Conservation (phyloP, 2,329 filamentous ascomycete genomes). For the Epichloe glyceriae region DNA sequence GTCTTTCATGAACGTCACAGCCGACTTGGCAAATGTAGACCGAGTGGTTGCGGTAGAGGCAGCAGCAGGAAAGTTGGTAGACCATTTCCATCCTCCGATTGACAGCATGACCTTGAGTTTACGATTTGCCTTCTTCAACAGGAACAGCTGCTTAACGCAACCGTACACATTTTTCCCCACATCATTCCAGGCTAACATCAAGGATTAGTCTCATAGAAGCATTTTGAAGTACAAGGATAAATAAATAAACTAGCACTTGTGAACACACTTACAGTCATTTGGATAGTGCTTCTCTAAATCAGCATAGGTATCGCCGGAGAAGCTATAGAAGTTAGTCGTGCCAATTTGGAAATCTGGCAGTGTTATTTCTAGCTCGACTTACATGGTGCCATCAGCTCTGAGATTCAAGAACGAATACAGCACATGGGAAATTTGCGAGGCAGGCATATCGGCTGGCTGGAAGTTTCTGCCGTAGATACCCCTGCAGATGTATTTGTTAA, state of each 20-base stretch:
- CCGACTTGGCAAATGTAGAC: conserved; percentile 52
- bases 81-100: conserved; percentile 81
- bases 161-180: conserved; percentile 63
- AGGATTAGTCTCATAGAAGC: background rate
- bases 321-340: conserved; percentile 21
- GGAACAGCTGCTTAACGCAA: conserved; percentile 64
- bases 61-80: conserved; percentile 57
- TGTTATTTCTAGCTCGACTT: conserved; percentile 16
- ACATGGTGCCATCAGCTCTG: conserved; percentile 57
- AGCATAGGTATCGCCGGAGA: conserved; percentile 54
- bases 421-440: conserved; percentile 59
- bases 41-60: conserved; percentile 51
- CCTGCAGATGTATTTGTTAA: conserved; percentile 22
- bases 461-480: conserved; percentile 66
- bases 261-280: conserved; percentile 39
- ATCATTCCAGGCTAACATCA: conserved; percentile 41
- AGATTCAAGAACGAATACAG: conserved; percentile 76
- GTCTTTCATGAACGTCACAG: conserved; percentile 59
- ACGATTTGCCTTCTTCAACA: conserved; percentile 65
- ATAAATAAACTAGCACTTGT: too few species aligned
- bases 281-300: conserved; percentile 63
- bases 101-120: conserved; percentile 66
- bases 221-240: background rate
- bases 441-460: conserved; percentile 57
- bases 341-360: background rate